Evolutionary conservation across 768 basidiomycete genomes (phyloP).

Genomic region (Boletus rubropictus): DNA sequence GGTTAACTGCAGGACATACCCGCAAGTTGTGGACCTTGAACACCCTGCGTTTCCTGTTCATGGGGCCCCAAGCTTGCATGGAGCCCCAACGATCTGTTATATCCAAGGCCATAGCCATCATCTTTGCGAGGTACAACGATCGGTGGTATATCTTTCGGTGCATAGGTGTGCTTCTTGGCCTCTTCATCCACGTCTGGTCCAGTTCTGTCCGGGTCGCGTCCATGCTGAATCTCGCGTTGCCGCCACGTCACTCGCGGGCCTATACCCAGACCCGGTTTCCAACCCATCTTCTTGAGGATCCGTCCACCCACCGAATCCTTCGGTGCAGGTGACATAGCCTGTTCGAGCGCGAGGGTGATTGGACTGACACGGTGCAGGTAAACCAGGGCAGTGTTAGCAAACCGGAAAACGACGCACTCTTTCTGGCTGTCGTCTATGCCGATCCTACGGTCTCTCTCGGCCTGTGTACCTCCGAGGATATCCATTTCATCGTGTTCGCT

Average conservation of each 20-base stretch:
- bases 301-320: slow-evolving; percentile 78
- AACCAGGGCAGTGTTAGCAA: not conserved
- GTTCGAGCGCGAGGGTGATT: slow-evolving; percentile 55
- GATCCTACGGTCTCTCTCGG: slow-evolving; percentile 34
- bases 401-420: slow-evolving; percentile 18
- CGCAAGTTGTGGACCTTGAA: slow-evolving; percentile 50
- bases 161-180: slow-evolving; percentile 80
- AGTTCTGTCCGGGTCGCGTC: slow-evolving; percentile 36
- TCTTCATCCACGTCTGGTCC: slow-evolving; percentile 64
- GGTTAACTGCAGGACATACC: slow-evolving; percentile 33
- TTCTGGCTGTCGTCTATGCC: slow-evolving; percentile 40
- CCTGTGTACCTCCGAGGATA: slow-evolving; percentile 50
- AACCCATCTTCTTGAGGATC: slow-evolving; percentile 92
- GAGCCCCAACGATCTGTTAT: slow-evolving; percentile 57
- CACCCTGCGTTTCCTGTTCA: slow-evolving; percentile 15
- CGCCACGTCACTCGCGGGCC: slow-evolving; percentile 81
- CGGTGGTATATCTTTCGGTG: slow-evolving; percentile 72
- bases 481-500: slow-evolving; percentile 80
- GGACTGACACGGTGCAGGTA: slow-evolving; percentile 39
- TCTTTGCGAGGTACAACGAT: slow-evolving; percentile 63
- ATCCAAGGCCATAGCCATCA: slow-evolving; percentile 78
- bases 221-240: slow-evolving; percentile 68
- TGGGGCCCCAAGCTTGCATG: slow-evolving; percentile 49
- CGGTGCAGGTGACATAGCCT: slow-evolving; percentile 65
- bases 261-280: slow-evolving; percentile 88